Evolutionary conservation across 768 basidiomycete species (phyloP).

Genomic region (Leccinellum rugosiceps): DNA sequence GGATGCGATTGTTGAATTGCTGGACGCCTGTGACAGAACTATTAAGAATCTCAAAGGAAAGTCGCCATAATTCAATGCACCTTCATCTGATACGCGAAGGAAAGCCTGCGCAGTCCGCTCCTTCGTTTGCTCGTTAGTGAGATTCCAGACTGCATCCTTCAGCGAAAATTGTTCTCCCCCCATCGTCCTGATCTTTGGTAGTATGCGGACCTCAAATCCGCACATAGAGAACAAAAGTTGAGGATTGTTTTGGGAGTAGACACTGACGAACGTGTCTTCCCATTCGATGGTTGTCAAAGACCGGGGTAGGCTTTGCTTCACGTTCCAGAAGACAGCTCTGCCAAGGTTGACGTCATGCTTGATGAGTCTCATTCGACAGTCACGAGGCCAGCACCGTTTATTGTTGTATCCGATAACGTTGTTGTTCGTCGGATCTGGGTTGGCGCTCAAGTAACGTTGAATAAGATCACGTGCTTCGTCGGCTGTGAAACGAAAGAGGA

Average conservation of each 20-base stretch:
- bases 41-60: not conserved
- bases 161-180: slow-evolving; percentile 96
- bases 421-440: slow-evolving; percentile 98
- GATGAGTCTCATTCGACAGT: slow-evolving; percentile 98
- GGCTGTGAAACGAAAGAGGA: slow-evolving; percentile 96
- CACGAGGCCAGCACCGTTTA: slow-evolving; percentile 98
- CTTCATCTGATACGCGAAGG: slow-evolving; percentile 95
- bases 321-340: slow-evolving; percentile 98
- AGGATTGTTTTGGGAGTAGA: slow-evolving; percentile 97
- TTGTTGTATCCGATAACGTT: slow-evolving; percentile 99
- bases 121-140: slow-evolving; percentile 96
- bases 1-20: slow-evolving; percentile 96
- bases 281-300: slow-evolving; percentile 98
- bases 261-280: slow-evolving; percentile 97
- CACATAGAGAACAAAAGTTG: slow-evolving; percentile 98
- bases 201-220: slow-evolving; percentile 97
- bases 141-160: slow-evolving; percentile 94
- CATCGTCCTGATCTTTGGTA: slow-evolving; percentile 94
- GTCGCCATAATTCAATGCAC: slow-evolving; percentile 32
- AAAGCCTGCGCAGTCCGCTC: slow-evolving; percentile 98
- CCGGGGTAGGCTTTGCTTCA: slow-evolving; percentile 93
- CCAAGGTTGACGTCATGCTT: slow-evolving; percentile 99
- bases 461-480: slow-evolving; percentile 98
- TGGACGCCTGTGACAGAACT: slow-evolving; percentile 61
- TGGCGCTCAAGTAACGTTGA: slow-evolving; percentile 94